Percentiles rank a stretch among this genome's conserved stretches.
Conservation (phyloP, 306 rosid genomes). For the Cicer yamashitae region DNA sequence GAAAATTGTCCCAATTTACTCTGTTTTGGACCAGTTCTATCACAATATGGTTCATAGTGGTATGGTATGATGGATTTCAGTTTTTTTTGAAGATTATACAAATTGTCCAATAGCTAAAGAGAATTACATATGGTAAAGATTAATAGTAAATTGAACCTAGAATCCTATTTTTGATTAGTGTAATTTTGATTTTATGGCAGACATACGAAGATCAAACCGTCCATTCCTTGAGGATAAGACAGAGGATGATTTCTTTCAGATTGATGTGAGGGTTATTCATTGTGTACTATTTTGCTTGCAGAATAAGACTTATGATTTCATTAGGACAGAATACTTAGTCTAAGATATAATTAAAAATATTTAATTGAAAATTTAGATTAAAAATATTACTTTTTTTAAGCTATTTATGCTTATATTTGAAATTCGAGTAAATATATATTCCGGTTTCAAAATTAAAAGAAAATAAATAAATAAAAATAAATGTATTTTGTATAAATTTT, state of each 20-base stretch:
- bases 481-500: too few species aligned
- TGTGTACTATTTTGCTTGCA: background rate
- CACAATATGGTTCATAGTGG: background rate
- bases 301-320: too few species aligned
- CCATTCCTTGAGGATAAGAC: slow-evolving; percentile 86
- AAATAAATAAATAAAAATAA: too few species aligned
- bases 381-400: too few species aligned
- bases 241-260: slow-evolving; percentile 91
- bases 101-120: background rate
- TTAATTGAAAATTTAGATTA: too few species aligned
- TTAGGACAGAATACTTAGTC: too few species aligned
- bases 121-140: background rate
- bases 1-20: too few species aligned
- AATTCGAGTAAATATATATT: too few species aligned
- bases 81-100: background rate
- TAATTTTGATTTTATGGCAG: slow-evolving; percentile 55
- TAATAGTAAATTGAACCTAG: background rate
- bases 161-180: background rate
- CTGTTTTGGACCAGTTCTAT: too few species aligned
- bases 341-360: too few species aligned
- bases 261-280: slow-evolving; percentile 68
- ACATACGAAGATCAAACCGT: slow-evolving; percentile 85
- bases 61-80: slow-evolving; percentile 10
- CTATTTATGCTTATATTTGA: too few species aligned
- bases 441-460: too few species aligned